Evolutionary conservation across 2,329 filamentous ascomycete genomes (phyloP), one percentile per base, ranked within the genome.

Genomic region (Fusarium coicis): DNA sequence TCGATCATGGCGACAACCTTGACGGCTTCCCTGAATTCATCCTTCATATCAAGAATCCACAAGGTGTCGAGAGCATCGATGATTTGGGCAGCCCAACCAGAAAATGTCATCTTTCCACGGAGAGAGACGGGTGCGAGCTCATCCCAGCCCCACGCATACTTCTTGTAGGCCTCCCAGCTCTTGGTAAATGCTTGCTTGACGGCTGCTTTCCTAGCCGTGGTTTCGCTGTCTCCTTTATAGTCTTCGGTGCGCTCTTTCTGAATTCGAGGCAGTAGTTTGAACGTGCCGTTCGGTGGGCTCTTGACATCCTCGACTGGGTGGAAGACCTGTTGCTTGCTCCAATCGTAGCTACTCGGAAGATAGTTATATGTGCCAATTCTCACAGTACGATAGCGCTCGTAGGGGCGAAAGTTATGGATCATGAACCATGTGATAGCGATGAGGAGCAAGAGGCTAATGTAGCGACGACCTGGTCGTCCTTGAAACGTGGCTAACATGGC

Each of bases 61-160:
- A 91, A 82, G 2, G 88, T 88, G 72, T 91, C 89, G 65, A 91
- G 80, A 0, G 86, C 83, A 79, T 91, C 89, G 42, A 91, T 86
- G 43, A 91, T 78, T 43, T 89, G 90, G 4, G 89, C 89, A 23
- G 84, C 87, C 84, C 89, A 91, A 47, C 87, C 87, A 15, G 84
- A 85, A 74, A 89, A 87, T 4, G 79, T 81, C 66, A 87, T 85
- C 63, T 81, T 84, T 49, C 82, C 86, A 46, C 79, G 80, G 56
- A 84, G 83, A 12, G 85, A 84, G 40, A 88, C 78, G 19, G 88
- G 88, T 68, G 82, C 81, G 44, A 90, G 81, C 80, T 90, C 88
- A 66, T 90, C 88, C 72, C 84, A 82, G n/a, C 84, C 80, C 87
- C 88, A 90, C 3, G 88, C 88, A 72, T 88, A 80, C 47, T 82